Percentiles rank a stretch among this genome's conserved stretches.
Conservation (phyloP, 2,329 filamentous ascomycete genomes). For the Ophiostoma fasciatum region DNA sequence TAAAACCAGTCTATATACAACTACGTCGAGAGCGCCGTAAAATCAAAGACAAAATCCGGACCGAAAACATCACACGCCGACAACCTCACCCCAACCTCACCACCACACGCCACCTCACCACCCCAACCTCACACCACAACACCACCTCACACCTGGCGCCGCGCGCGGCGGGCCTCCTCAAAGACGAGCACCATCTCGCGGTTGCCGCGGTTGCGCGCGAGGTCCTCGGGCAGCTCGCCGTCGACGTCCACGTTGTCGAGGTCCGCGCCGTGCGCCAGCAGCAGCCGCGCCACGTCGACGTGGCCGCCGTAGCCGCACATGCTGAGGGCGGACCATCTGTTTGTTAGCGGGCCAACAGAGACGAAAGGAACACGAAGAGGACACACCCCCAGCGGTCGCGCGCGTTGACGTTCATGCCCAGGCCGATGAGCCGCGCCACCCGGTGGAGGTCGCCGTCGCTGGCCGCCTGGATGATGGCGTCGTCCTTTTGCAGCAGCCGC, state of each 20-base stretch:
- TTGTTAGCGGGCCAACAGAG: too few species aligned
- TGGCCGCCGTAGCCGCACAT: slow-evolving; percentile 17
- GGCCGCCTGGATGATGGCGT: slow-evolving; percentile 16
- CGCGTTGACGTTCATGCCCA: slow-evolving; percentile 17
- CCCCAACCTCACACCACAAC: too few species aligned
- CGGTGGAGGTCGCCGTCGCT: slow-evolving; percentile 15
- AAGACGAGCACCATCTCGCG: slow-evolving; percentile 4
- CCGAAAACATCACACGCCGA: too few species aligned
- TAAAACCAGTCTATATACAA: too few species aligned
- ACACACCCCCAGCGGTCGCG: slow-evolving; percentile 16
- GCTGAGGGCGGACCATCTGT: slow-evolving; percentile 15
- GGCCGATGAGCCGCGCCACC: slow-evolving; percentile 14
- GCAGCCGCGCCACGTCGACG: slow-evolving; percentile 12
- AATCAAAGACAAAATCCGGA: too few species aligned
- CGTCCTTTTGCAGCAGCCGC: slow-evolving; percentile 16
- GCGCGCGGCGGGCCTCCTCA: slow-evolving; percentile 2
- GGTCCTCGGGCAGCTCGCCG: slow-evolving; percentile 3
- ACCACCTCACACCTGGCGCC: too few species aligned
- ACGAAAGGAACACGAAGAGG: background rate
- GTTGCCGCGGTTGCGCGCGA: slow-evolving; percentile 4
- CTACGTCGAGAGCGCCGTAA: too few species aligned
- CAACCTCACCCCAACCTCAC: too few species aligned
- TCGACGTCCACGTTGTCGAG: slow-evolving; percentile 4
- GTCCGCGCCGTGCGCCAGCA: background rate
- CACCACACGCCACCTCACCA: too few species aligned